phyloP scores from a whole-genome alignment of 1,139 yeast species.

The Pneumocystis canis region DNA sequence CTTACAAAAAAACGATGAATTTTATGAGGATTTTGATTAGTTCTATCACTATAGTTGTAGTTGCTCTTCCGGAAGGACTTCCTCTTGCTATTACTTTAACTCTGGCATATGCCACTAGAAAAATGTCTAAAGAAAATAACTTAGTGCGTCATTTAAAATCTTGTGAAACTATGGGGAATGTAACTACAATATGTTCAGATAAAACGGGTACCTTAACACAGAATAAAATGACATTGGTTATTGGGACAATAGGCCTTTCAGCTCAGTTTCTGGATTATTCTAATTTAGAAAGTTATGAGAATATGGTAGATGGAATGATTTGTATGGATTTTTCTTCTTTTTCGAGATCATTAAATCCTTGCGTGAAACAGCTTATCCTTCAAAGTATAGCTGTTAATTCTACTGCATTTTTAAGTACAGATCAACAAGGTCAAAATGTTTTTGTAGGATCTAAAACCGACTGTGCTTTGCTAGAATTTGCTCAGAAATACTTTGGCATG shows the following conservation, averaged over 20 bases:
- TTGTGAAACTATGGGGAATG: slow-evolving; percentile 98
- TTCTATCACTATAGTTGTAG: slow-evolving; percentile 83
- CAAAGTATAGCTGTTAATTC: slow-evolving; percentile 65
- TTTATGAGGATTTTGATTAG: slow-evolving; percentile 79
- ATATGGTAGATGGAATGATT: background rate
- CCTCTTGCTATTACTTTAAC: slow-evolving; percentile 42
- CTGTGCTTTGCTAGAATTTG: slow-evolving; percentile 65
- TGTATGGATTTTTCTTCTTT: background rate
- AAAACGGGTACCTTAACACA: slow-evolving; percentile 95
- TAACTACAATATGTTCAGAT: slow-evolving; percentile 91
- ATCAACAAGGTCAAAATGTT: slow-evolving; percentile 32
- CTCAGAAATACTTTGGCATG: slow-evolving; percentile 38
- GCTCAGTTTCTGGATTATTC: background rate
- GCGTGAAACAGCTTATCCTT: slow-evolving; percentile 30
- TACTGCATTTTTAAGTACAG: slow-evolving; percentile 51
- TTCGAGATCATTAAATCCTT: background rate
- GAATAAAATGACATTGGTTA: slow-evolving; percentile 41
- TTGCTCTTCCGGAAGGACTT: slow-evolving; percentile 83
- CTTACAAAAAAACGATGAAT: slow-evolving; percentile 69
- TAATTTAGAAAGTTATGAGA: background rate
- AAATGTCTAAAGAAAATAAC: slow-evolving; percentile 95
- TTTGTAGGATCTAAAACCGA: slow-evolving; percentile 91
- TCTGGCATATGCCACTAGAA: slow-evolving; percentile 89
- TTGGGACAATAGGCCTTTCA: background rate
- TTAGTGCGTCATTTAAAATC: slow-evolving; percentile 80